Evolutionary conservation across 768 basidiomycete genomes (phyloP).

Genomic region (Amanita brunnescens): DNA sequence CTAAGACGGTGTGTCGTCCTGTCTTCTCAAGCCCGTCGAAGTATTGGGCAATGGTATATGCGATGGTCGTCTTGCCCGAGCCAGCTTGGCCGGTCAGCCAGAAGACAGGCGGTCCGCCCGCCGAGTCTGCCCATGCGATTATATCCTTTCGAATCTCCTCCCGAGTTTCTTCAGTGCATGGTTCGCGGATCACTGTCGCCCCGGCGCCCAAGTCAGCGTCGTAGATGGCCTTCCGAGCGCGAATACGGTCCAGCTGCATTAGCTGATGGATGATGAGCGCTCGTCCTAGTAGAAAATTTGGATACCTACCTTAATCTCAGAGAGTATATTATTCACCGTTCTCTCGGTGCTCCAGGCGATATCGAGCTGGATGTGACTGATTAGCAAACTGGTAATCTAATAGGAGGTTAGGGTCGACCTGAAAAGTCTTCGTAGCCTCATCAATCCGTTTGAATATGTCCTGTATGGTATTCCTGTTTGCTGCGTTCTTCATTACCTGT

Average conservation of each 20-base stretch:
- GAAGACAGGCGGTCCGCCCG: slow-evolving; percentile 9
- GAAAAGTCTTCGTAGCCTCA: slow-evolving; percentile 11
- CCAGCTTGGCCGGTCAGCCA: slow-evolving; percentile 8
- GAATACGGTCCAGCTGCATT: not conserved
- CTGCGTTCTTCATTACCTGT: slow-evolving; percentile 9
- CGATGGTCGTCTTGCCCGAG: slow-evolving; percentile 19
- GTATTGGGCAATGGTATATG: slow-evolving; percentile 14
- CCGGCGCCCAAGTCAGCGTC: slow-evolving; percentile 3
- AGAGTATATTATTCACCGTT: not conserved
- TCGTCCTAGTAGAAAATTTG: not conserved
- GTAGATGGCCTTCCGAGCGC: slow-evolving; percentile 5
- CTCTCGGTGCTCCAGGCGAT: not conserved
- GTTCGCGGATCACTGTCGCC: slow-evolving; percentile 2
- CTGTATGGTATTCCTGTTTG: slow-evolving; percentile 7
- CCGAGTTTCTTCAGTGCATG: slow-evolving; percentile 20
- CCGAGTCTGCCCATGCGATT: slow-evolving; percentile 16
- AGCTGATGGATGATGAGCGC: not conserved
- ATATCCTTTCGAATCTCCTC: slow-evolving; percentile 15
- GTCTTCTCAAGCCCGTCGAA: slow-evolving; percentile 10
- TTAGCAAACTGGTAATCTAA: not conserved
- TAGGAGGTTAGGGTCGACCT: slow-evolving; percentile 6
- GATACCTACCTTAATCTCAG: not conserved
- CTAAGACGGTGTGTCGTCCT: slow-evolving; percentile 11
- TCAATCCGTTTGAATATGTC: slow-evolving; percentile 4
- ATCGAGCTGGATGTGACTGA: not conserved